Conservation (phyloP, 2,329 filamentous ascomycete genomes). For the Claviceps sp. region DNA sequence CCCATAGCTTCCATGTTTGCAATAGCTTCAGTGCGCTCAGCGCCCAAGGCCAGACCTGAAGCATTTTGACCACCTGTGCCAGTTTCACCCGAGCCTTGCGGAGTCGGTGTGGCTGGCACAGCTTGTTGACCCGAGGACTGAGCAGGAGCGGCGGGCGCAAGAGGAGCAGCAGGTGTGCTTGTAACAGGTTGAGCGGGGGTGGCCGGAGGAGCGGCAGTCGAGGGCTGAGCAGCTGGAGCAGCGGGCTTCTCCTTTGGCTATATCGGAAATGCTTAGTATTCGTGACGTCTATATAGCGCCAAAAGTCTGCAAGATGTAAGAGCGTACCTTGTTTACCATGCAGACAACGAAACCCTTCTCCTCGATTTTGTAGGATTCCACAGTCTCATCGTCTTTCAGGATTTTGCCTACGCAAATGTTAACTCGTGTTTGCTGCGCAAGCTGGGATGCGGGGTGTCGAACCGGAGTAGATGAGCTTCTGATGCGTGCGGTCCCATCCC, state of each 20-base stretch:
- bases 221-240: conserved; percentile 36
- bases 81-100: conserved; percentile 29
- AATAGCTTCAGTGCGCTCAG: conserved; percentile 69
- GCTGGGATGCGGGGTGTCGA: conserved; percentile 18
- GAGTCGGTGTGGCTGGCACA: conserved; percentile 39
- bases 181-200: conserved; percentile 42
- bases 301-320: background rate
- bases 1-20: conserved; percentile 96
- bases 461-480: conserved; percentile 99
- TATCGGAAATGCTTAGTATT: background rate
- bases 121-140: conserved; percentile 30
- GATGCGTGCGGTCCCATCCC: conserved; percentile 78
- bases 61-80: conserved; percentile 35
- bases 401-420: conserved; percentile 66
- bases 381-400: conserved; percentile 90
- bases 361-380: conserved; percentile 95
- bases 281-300: too few relatives aligned
- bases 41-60: conserved; percentile 74
- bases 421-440: conserved; percentile 7
- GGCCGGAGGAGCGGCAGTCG: conserved; percentile 43
- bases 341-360: conserved; percentile 99
- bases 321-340: conserved; percentile 83
- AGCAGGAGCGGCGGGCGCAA: conserved; percentile 31
- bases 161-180: conserved; percentile 49
- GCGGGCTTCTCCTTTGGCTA: conserved; percentile 53